Percentiles rank a stretch among this genome's conserved stretches.
phyloP scores from a whole-genome alignment of 108 stramenopile species.

The Seminavis robusta region DNA sequence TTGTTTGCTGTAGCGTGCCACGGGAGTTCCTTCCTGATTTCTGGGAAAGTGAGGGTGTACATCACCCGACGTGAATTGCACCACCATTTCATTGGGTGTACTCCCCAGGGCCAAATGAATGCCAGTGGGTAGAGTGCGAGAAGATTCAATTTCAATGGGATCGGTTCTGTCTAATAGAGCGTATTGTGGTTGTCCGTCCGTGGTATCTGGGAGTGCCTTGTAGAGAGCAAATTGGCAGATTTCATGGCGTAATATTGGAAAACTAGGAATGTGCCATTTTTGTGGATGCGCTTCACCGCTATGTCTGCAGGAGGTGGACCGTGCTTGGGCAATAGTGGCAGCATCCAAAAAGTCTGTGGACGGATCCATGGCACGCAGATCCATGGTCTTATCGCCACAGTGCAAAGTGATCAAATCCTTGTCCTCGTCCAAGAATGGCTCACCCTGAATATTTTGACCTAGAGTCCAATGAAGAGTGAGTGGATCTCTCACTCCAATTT shows the following conservation, averaged over 20 bases:
- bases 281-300: neutral
- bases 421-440: slow-evolving; percentile 7
- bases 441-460: slow-evolving; percentile 4
- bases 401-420: slow-evolving; percentile 31
- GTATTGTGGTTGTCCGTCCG: slow-evolving; percentile 1
- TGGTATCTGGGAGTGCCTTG: neutral
- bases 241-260: slow-evolving; percentile 39
- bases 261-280: slow-evolving; percentile 46
- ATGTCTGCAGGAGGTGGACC: slow-evolving; percentile 29
- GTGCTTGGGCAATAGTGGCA: slow-evolving; percentile 44
- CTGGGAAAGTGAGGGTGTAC: too few relatives aligned
- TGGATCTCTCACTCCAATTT: slow-evolving; percentile 1
- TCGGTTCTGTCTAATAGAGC: slow-evolving; percentile 5
- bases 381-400: slow-evolving; percentile 1
- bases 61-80: slow-evolving; percentile 59
- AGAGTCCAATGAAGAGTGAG: slow-evolving; percentile 18
- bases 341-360: slow-evolving; percentile 33
- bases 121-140: slow-evolving; percentile 24
- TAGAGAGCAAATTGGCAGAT: slow-evolving; percentile 46
- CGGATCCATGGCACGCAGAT: neutral
- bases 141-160: slow-evolving; percentile 9
- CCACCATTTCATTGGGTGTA: slow-evolving; percentile 27
- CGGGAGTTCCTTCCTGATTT: too few relatives aligned
- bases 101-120: slow-evolving; percentile 52
- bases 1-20: neutral